Base-by-base conservation (phyloP, 2,329 filamentous ascomycete genomes). In the Colletotrichum sp. region DNA sequence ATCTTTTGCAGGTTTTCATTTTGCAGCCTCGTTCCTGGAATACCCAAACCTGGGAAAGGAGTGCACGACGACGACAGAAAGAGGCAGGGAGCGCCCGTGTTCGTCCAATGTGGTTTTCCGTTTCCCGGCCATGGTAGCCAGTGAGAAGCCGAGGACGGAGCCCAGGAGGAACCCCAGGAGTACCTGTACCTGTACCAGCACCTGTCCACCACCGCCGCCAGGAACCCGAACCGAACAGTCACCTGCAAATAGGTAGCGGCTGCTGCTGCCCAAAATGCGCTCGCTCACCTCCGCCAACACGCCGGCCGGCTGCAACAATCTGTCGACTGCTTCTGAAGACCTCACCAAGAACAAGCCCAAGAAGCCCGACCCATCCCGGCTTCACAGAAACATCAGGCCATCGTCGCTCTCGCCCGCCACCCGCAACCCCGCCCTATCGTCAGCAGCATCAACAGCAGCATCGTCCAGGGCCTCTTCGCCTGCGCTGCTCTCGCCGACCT, bases 401-500 rank as follows among this genome's bases (percentile, higher is more conserved):
- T 76, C 73, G 32, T 76, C 69, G 57, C 71, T 76, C 32, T 57
- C 73, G 12, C 73, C 73, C 44, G 70, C 73, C 69, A 32, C 70
- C 39, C 69, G 69, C 73, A 76, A 67, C 55, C 69, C 69, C 64
- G 62, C 62, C 39, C 13, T 39, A 2, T 9, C 68, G 52, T 24
- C 69, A 26, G 10, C 59, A 32, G 16, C 65, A 21, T 73, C 78
- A 86, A 84, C 62, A 83, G 18, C 39, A n/a, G 39, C 39, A 12
- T 49, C 39, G 18, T 49, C 39, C 39, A n/a, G 39, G 39, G 39
- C 39, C 6, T 49, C 39, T 49, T 49, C 39, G 18, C 39, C 39
- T 49, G 39, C 39, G 9, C 39, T 49, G 18, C 39, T 49, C 39
- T 82, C 49, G 84, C 83, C 83, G 84, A 86, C 52, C 80, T 82